Base-by-base conservation (phyloP, 306 rosid species). In the Quercus alba region DNA sequence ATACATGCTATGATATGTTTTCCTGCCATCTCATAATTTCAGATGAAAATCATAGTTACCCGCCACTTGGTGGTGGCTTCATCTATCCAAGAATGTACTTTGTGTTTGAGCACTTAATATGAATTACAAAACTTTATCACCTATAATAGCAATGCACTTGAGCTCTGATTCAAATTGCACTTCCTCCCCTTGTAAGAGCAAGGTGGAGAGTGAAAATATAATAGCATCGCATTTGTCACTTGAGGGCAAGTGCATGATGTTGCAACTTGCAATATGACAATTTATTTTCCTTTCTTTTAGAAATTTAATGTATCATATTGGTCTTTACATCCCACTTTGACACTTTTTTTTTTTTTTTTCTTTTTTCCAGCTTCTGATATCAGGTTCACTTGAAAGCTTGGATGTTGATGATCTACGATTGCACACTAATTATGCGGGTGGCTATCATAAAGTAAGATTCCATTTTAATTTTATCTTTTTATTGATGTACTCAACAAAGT, bases 351-450 rank as follows among this genome's bases (percentile, higher is more conserved):
- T 49, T 20, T 73, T 72, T 62, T 83, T 85, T 70, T 72, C 90
- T 61, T 73, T 62, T 83, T 85, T 70, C 74, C 91, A 95, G 99
- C 98, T 95, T 84, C 86, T 95, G 84, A 95, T 95, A 84, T 91
- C 99, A 80, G 99, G 99, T 78, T 95, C 99, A 82, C 96, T 93
- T 61, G 97, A 93, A 77, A 90, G 98, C 93, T 88, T 95, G 90
- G 99, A 95, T 88, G 88, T 95, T 81, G 98, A 93, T 81, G 98
- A 95, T 84, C 84, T 95, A 80, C 91, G 99, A 78, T 72, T 35
- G 69, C 78, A 95, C 82, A 91, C 97, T 6, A 95, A 92, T 78
- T 95, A 95, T 61, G 92, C 91, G 1, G 97, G 99, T 75, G 97
- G 96, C 79, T 95, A 95, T 80, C 90, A 93, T 73, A 86, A 87